phyloP scores from a whole-genome alignment of 129 eudicot genomes.

The Silybum marianum region DNA sequence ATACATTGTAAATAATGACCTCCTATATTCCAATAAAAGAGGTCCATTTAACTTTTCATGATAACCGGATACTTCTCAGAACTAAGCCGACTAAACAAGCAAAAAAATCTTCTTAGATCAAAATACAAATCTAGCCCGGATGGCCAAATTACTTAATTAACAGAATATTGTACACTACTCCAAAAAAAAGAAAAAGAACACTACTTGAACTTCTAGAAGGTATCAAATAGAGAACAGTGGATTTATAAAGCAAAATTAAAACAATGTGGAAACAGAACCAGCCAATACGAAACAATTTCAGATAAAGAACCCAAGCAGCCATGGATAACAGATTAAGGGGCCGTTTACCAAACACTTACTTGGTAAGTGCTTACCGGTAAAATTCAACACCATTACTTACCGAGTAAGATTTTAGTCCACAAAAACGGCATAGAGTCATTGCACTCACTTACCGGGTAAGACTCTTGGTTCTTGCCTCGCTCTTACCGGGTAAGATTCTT shows the following conservation, averaged over 20 bases:
- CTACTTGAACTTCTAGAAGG: background rate
- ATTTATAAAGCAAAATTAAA: background rate
- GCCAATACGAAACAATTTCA: background rate
- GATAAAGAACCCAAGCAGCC: background rate
- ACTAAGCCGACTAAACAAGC: background rate
- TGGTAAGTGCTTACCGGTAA: too few species aligned
- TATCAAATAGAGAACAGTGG: background rate
- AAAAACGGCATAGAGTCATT: too few species aligned
- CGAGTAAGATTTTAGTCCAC: too few species aligned
- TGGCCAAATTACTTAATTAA: background rate
- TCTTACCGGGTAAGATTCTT: too few species aligned
- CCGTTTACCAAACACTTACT: too few species aligned
- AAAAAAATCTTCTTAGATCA: too few species aligned
- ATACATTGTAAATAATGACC: background rate
- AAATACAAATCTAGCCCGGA: too few species aligned
- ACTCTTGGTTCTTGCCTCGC: too few species aligned
- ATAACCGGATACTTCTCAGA: conserved; percentile 8
- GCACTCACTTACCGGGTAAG: too few species aligned
- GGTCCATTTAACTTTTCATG: background rate
- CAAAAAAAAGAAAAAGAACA: background rate
- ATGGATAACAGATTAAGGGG: too few species aligned
- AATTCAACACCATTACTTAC: too few species aligned
- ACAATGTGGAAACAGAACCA: background rate
- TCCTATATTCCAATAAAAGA: background rate
- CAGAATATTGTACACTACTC: background rate